Conservation (phyloP, 495 filamentous ascomycete genomes). For the Penicillium odoratum region DNA sequence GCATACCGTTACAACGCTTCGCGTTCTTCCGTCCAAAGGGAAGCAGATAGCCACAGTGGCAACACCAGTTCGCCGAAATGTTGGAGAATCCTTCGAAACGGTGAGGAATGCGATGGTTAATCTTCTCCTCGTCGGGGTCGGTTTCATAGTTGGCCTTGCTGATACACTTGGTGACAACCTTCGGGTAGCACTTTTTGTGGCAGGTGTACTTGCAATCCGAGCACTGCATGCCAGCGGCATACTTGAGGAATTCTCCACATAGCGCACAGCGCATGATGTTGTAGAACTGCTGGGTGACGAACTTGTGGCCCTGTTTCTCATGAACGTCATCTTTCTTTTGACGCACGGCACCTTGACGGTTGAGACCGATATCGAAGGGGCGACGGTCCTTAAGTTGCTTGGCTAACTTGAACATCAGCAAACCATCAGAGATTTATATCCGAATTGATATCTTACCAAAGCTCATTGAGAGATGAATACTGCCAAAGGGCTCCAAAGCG, state of each 20-base stretch:
- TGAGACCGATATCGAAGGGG: slow-evolving; percentile 82
- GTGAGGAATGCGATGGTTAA: slow-evolving; percentile 98
- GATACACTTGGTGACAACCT: slow-evolving; percentile 99
- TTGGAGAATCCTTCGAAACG: slow-evolving; percentile 93
- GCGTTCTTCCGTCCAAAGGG: slow-evolving; percentile 93
- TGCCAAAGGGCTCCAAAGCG: slow-evolving; percentile 88
- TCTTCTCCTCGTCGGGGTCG: slow-evolving; percentile 97
- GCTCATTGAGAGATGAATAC: slow-evolving; percentile 82
- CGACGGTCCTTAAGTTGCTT: slow-evolving; percentile 69
- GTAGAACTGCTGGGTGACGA: slow-evolving; percentile 96
- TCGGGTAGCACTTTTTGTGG: slow-evolving; percentile 92
- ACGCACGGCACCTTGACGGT: slow-evolving; percentile 92
- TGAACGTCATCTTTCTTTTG: slow-evolving; percentile 96
- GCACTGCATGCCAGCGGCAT: slow-evolving; percentile 98
- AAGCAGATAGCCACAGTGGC: slow-evolving; percentile 97
- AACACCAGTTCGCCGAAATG: slow-evolving; percentile 98
- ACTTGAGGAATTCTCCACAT: slow-evolving; percentile 97
- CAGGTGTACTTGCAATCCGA: slow-evolving; percentile 99
- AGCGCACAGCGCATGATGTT: slow-evolving; percentile 99
- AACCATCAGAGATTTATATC: neutral
- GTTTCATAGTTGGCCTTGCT: slow-evolving; percentile 98
- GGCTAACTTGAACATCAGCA: slow-evolving; percentile 48
- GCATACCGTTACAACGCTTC: slow-evolving; percentile 82
- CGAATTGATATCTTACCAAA: slow-evolving; percentile 62
- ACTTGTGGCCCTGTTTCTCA: slow-evolving; percentile 99